Percentiles rank a stretch among this genome's conserved stretches.
Conservation (phyloP, 2,329 filamentous ascomycete species). For the Penicillium expansum region DNA sequence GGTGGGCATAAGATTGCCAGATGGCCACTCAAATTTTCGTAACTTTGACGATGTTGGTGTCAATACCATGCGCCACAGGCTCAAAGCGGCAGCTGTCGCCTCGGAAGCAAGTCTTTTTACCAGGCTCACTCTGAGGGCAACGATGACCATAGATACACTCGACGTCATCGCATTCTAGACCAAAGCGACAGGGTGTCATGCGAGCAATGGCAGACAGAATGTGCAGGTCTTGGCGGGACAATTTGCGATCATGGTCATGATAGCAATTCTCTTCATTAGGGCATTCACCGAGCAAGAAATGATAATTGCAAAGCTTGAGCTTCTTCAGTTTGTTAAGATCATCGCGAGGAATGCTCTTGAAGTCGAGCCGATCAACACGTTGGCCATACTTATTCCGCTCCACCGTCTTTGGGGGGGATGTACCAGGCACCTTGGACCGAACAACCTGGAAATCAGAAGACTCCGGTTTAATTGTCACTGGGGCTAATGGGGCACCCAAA, state of each 20-base stretch:
- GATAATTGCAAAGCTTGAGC: slow-evolving; percentile 62
- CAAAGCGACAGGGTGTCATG: slow-evolving; percentile 61
- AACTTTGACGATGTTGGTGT: slow-evolving; percentile 55
- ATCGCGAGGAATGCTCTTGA: slow-evolving; percentile 52
- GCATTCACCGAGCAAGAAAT: slow-evolving; percentile 59
- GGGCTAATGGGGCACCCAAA: slow-evolving; percentile 34
- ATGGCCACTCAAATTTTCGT: slow-evolving; percentile 39
- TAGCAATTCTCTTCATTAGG: slow-evolving; percentile 53
- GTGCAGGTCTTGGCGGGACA: slow-evolving; percentile 53
- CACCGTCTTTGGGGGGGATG: slow-evolving; percentile 39
- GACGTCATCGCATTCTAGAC: slow-evolving; percentile 56
- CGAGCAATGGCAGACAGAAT: slow-evolving; percentile 59
- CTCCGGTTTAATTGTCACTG: slow-evolving; percentile 36
- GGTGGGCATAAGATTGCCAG: not conserved
- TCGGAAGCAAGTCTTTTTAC: slow-evolving; percentile 56
- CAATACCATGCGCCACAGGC: slow-evolving; percentile 57
- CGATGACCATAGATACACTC: slow-evolving; percentile 65
- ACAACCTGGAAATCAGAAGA: slow-evolving; percentile 40
- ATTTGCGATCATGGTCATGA: slow-evolving; percentile 54
- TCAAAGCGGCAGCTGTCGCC: slow-evolving; percentile 59
- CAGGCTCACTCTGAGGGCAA: slow-evolving; percentile 55
- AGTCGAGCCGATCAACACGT: slow-evolving; percentile 55
- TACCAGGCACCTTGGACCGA: slow-evolving; percentile 34
- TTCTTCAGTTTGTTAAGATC: slow-evolving; percentile 61
- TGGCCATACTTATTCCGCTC: slow-evolving; percentile 59